Evolutionary conservation across 805 yeast genomes (phyloP), one percentile per base, ranked within the genome.

Genomic region (Spencermartinsiella europaea): DNA sequence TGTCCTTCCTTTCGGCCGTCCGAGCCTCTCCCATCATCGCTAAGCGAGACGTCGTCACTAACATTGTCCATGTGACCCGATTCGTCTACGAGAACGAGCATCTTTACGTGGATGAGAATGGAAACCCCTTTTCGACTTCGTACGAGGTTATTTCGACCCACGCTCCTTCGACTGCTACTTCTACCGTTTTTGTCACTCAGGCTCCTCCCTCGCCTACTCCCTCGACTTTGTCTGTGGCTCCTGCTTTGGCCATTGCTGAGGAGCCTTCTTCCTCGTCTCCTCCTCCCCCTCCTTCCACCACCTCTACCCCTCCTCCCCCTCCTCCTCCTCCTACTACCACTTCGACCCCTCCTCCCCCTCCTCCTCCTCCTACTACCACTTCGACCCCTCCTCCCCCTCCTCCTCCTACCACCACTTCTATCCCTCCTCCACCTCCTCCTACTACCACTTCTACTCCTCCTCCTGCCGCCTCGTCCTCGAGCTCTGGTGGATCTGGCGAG

Each of bases 61-160:
- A 53, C 40, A 44, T 40, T 37, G 55, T 53, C 15, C 50, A 51
- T 36, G 49, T 45, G 34, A 56, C 60, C 38, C 42, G 44, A 36
- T 45, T 45, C 20, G 47, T 55, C 34, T 57, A 53, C 52, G 50
- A 53, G 42, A 44, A 57, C 40, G 57, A 48, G 40, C 49, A 56
- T 16, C 52, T 57, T 41, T 50, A 43, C 38, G 61, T 57, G n/a
- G 61, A 57, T 48, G 52, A 49, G 36, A 38, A 48, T 43, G 61
- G 61, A 10, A 36, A 36, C n/a, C 57, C 59, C 21, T 42, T 42
- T 44, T 31, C 45, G 40, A 57, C 61, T 38, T 47, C 46, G 16
- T 46, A 47, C 43, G 50, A 48, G 42, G 42, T 54, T 17, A 54
- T 52, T 38, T 44, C 58, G 33, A 44, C 56, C 38, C 48, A 47